Conservation (phyloP, 2,329 filamentous ascomycete genomes). For the Alternaria gansuensis region DNA sequence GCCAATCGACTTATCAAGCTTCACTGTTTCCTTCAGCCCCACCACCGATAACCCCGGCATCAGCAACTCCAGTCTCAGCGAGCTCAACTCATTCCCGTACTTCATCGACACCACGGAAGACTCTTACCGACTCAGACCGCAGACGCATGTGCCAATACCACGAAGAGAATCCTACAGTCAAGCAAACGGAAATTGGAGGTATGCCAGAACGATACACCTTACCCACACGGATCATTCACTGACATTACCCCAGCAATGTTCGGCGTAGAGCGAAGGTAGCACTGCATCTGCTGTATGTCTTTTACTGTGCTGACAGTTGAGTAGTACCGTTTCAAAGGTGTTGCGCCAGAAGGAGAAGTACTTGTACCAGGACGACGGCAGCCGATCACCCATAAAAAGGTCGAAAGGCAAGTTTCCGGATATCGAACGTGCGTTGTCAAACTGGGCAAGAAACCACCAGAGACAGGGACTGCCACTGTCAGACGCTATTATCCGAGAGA, state of each 20-base stretch:
- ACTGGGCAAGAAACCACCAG: slow-evolving; percentile 85
- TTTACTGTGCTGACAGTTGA: slow-evolving; percentile 30
- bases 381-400: slow-evolving; percentile 80
- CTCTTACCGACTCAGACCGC: slow-evolving; percentile 88
- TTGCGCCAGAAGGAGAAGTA: slow-evolving; percentile 95
- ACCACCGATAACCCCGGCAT: slow-evolving; percentile 50
- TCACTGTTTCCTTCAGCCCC: slow-evolving; percentile 51
- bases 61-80: slow-evolving; percentile 53
- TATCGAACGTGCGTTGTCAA: slow-evolving; percentile 87
- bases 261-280: slow-evolving; percentile 94
- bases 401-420: slow-evolving; percentile 86
- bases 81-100: slow-evolving; percentile 53
- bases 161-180: slow-evolving; percentile 86
- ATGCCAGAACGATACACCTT: slow-evolving; percentile 50
- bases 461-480: slow-evolving; percentile 76
- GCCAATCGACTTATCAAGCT: slow-evolving; percentile 53
- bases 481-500: slow-evolving; percentile 84
- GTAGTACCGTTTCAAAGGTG: slow-evolving; percentile 97
- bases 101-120: slow-evolving; percentile 77
- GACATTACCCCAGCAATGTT: slow-evolving; percentile 72
- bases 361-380: slow-evolving; percentile 81
- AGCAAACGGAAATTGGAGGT: slow-evolving; percentile 96
- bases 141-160: slow-evolving; percentile 93
- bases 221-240: slow-evolving; percentile 34
- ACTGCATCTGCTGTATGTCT: slow-evolving; percentile 17